A percentile compares a stretch with the other conserved stretches of the same genome.
Evolutionary conservation across 371 early-diverging fungal genomes (phyloP).

Genomic region (Lichtheimia corymbifera): DNA sequence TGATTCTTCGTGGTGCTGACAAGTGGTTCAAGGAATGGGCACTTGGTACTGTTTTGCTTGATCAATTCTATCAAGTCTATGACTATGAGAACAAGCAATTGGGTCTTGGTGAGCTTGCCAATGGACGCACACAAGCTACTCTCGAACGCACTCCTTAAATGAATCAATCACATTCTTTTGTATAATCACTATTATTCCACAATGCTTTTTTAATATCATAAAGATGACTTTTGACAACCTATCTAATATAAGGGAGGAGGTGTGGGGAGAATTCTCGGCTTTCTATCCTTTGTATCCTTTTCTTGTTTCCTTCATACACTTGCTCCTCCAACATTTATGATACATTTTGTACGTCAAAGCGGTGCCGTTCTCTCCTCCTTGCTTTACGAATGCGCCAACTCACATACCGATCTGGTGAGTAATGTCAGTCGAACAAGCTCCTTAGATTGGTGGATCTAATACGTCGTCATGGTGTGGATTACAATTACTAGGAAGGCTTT

Average conservation of each 20-base stretch:
- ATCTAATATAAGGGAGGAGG: too few relatives aligned
- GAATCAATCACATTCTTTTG: too few relatives aligned
- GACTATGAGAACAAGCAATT: not conserved
- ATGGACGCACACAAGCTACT: not conserved
- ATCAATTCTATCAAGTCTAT: constrained; percentile 3
- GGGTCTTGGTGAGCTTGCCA: constrained; percentile 1
- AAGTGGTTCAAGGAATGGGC: constrained; percentile 6
- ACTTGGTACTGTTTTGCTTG: constrained; percentile 2
- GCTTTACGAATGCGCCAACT: constrained; percentile 20
- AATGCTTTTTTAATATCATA: too few relatives aligned
- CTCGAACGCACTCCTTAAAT: not conserved
- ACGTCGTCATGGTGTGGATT: not conserved
- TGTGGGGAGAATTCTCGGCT: too few relatives aligned
- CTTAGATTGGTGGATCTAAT: not conserved
- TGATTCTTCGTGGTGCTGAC: constrained; percentile 7
- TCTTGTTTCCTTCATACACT: not conserved
- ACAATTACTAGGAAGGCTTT: constrained; percentile 16
- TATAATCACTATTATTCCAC: too few relatives aligned
- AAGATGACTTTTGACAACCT: too few relatives aligned
- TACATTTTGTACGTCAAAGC: constrained; percentile 16
- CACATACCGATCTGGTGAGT: constrained; percentile 14
- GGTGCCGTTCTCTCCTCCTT: constrained; percentile 18
- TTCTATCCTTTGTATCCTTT: constrained; percentile 4
- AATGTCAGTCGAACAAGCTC: not conserved
- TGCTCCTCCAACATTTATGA: constrained; percentile 1